phyloP scores from a whole-genome alignment of 1,284 basidiomycete genomes.

The Serendipita sp. region DNA sequence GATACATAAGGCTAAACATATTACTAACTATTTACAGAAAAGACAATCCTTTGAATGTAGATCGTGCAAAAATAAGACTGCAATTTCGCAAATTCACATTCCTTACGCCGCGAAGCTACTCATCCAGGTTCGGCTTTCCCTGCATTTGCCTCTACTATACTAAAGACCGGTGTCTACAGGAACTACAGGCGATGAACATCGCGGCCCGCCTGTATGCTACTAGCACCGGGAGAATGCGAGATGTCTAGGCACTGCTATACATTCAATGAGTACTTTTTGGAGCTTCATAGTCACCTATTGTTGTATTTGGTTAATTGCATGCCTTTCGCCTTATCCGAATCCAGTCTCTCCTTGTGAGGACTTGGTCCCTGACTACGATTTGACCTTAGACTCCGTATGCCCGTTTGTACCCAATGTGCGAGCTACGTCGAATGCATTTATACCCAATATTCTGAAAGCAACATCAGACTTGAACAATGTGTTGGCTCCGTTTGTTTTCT shows the following conservation, averaged over 20 bases:
- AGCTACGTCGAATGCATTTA: constrained; percentile 56
- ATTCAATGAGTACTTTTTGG: no score
- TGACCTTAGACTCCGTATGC: constrained; percentile 36
- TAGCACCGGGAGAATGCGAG: constrained; percentile 67
- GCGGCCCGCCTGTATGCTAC: constrained; percentile 72
- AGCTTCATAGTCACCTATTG: no score
- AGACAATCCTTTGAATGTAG: constrained; percentile 78
- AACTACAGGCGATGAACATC: constrained; percentile 85
- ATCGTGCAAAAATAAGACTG: constrained; percentile 91
- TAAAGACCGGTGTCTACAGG: constrained; percentile 27
- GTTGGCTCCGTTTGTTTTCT: constrained; percentile 30
- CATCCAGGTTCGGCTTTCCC: constrained; percentile 53
- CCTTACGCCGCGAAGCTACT: constrained; percentile 85
- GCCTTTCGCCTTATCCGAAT: no score
- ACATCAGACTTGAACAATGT: constrained; percentile 68
- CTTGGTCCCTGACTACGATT: no score
- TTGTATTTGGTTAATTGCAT: no score
- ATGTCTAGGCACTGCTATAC: constrained; percentile 18
- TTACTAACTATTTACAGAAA: constrained; percentile 34
- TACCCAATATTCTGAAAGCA: constrained; percentile 75
- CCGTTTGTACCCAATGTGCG: constrained; percentile 71
- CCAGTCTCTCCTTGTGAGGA: no score
- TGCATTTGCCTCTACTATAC: background rate
- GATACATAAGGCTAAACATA: background rate
- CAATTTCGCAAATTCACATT: constrained; percentile 80